A percentile compares a stretch with the other conserved stretches of the same genome.
phyloP scores from a whole-genome alignment of 1,284 basidiomycete genomes.

The Melampsora larici-populina region DNA sequence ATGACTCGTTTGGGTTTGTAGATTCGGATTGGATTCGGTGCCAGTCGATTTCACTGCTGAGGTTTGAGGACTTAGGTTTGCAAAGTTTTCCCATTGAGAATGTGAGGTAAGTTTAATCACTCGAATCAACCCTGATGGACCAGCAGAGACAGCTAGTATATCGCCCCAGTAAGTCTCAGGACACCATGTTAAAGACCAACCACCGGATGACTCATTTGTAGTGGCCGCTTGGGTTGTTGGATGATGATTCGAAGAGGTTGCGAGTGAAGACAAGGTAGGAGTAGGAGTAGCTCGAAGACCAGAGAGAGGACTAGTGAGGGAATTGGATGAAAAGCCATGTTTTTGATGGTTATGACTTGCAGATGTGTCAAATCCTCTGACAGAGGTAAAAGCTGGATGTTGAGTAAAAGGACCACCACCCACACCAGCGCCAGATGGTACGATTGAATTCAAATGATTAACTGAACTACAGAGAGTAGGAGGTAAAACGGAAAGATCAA shows the following conservation, averaged over 20 bases:
- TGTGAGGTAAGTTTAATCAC: slow-evolving; percentile 60
- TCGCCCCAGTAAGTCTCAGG: slow-evolving; percentile 91
- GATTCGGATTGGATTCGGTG: slow-evolving; percentile 24
- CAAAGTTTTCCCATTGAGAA: slow-evolving; percentile 51
- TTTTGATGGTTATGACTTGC: slow-evolving; percentile 48
- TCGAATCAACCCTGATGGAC: slow-evolving; percentile 69
- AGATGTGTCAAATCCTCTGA: slow-evolving; percentile 47
- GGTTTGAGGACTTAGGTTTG: slow-evolving; percentile 51
- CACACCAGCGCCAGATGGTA: slow-evolving; percentile 16
- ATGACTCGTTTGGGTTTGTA: slow-evolving; percentile 5
- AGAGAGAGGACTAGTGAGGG: slow-evolving; percentile 59
- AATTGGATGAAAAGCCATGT: slow-evolving; percentile 66
- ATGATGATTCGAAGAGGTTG: slow-evolving; percentile 21
- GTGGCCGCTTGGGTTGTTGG: not conserved
- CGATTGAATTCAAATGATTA: slow-evolving; percentile 29
- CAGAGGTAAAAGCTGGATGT: slow-evolving; percentile 36
- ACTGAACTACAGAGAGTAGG: slow-evolving; percentile 38
- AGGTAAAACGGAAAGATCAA: slow-evolving; percentile 64
- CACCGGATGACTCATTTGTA: slow-evolving; percentile 66
- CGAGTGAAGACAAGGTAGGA: slow-evolving; percentile 35
- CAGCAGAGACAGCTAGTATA: slow-evolving; percentile 70
- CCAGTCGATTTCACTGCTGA: slow-evolving; percentile 24
- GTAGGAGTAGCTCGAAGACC: slow-evolving; percentile 20
- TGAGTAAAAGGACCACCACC: slow-evolving; percentile 6
- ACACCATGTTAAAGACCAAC: slow-evolving; percentile 89